Conservation (phyloP, 1,284 basidiomycete genomes). For the Moesziomyces sp. region DNA sequence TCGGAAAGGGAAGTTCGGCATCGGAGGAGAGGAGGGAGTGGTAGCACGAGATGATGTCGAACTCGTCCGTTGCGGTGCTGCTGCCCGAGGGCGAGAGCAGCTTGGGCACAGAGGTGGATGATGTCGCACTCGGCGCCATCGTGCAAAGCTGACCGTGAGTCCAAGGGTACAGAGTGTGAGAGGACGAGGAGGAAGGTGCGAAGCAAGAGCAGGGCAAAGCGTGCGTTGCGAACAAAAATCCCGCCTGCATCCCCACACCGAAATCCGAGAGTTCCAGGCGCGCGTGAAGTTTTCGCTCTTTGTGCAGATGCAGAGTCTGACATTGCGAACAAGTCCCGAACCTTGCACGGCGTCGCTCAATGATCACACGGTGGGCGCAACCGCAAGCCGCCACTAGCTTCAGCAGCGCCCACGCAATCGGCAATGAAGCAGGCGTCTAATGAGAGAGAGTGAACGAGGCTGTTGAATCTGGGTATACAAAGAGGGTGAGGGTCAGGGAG, state of each 20-base stretch:
- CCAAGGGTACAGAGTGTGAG: background rate
- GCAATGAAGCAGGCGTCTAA: constrained; percentile 1
- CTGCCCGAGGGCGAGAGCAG: constrained; percentile 8
- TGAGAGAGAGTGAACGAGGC: background rate
- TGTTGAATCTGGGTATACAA: background rate
- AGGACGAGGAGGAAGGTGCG: background rate
- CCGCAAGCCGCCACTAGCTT: no score
- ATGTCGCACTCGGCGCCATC: constrained; percentile 17
- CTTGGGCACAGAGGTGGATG: constrained; percentile 13
- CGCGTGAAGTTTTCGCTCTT: no score
- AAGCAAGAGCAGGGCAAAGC: constrained; percentile 4
- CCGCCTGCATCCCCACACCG: no score
- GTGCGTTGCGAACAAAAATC: no score
- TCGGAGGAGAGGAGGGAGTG: constrained; percentile 52
- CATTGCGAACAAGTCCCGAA: no score
- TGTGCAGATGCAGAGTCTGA: no score
- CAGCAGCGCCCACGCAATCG: no score
- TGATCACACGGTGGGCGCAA: no score
- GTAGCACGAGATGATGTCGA: constrained; percentile 60
- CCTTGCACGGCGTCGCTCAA: no score
- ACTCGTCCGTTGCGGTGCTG: constrained; percentile 21
- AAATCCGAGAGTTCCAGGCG: no score
- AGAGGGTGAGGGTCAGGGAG: background rate
- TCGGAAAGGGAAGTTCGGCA: constrained; percentile 79
- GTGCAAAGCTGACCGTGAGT: background rate